phyloP scores from a whole-genome alignment of 2,329 filamentous ascomycete genomes.

The Ascochyta pisi region DNA sequence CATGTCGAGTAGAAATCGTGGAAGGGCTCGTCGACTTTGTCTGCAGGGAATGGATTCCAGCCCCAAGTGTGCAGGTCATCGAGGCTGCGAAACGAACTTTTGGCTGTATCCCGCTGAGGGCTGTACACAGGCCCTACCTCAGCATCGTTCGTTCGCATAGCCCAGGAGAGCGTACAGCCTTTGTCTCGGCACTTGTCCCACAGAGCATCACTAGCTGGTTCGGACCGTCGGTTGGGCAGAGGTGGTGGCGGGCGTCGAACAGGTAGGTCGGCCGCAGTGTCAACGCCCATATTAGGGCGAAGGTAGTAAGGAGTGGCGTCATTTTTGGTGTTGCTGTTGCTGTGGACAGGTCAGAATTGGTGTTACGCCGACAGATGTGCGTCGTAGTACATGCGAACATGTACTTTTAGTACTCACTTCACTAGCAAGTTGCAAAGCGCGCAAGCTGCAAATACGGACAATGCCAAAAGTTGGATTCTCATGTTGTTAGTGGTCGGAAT shows the following conservation, averaged over 20 bases:
- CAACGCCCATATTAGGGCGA: background rate
- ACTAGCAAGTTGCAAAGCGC: background rate
- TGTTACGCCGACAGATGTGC: background rate
- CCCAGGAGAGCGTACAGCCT: conserved; percentile 22
- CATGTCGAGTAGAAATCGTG: conserved; percentile 23
- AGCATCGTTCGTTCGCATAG: conserved; percentile 19
- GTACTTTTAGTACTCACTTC: background rate
- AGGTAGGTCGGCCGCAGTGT: conserved; percentile 2
- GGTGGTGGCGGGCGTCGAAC: conserved; percentile 16
- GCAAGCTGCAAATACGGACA: background rate
- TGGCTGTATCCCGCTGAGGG: conserved; percentile 14
- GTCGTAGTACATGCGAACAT: background rate
- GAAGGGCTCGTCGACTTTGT: conserved; percentile 1
- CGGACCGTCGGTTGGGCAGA: conserved; percentile 8
- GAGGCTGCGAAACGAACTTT: conserved; percentile 9
- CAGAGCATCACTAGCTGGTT: conserved; percentile 15
- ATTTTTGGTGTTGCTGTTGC: background rate
- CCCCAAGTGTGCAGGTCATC: conserved; percentile 17
- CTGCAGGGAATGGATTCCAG: conserved; percentile 16
- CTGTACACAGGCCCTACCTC: conserved; percentile 16
- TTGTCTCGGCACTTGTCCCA: conserved; percentile 19
- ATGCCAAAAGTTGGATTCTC: background rate
- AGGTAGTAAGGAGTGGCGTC: conserved; percentile 1
- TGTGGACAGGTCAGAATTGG: background rate
- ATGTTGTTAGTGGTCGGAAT: background rate